Base-by-base conservation (phyloP, 768 basidiomycete genomes). In the Rhodotorula paludigena region DNA sequence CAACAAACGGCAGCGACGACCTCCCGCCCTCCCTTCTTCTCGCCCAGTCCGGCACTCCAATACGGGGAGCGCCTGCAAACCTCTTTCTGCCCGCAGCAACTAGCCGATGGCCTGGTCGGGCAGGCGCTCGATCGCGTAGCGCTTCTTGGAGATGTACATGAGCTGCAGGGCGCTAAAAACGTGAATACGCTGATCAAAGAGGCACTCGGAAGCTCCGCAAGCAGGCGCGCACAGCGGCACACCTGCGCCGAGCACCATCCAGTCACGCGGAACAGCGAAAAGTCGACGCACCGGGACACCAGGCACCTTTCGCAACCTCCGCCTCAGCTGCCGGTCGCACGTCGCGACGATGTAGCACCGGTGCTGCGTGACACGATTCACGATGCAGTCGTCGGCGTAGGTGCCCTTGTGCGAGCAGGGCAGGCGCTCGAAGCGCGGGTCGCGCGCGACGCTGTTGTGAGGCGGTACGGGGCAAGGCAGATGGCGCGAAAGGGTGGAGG, bases 341-440 rank as follows among this genome's bases (percentile, higher is more conserved):
- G 96, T 97, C 9, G 96, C 96, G 49, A 99, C 93, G 71, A 99
- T 87, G 79, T 90, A 98, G 79, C 93, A 97, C 77, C 90, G 89
- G 80, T 93, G 91, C 14, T 92, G 85, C 5, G 89, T 90, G 16
- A 97, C 92, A 39, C 96, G 88, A 77, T 98, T 90, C 25, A 99
- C 89, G 30, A 99, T 84, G 77, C 96, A 99, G 81, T 99, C 96
- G 77, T 99, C 96, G 28, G 96, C 96, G 76, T 99, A 99, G n/a
- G 92, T 96, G 30, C 96, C 96, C 8, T 85, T 82, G 78, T 99
- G 96, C 44, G 89, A 86, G 79, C 96, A 99, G 52, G 83, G 84
- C 53, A 99, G 83, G 51, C 94, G 87, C 77, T 99, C 96, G 75
- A 99, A 98, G 56, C 96, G 85, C 38, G 93, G 91, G 79, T 99